These are phyloP conservation scores for Starmerella vaccinii DNA, from an alignment of 805 yeast genomes.

Conservation along the genomic window DNA sequence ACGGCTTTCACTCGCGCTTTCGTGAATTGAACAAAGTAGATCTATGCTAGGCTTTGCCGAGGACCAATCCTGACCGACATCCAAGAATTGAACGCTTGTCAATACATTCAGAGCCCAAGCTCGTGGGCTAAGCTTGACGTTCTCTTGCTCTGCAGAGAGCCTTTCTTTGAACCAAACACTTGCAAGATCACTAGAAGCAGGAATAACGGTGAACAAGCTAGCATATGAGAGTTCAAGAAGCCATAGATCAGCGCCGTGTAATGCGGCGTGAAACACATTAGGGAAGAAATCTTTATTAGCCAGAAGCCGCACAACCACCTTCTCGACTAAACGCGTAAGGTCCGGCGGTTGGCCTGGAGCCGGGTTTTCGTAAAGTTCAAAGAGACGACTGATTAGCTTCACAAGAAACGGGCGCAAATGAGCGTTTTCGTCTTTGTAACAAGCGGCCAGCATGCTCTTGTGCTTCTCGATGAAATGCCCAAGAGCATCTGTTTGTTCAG, in stretches of 20 bases:
- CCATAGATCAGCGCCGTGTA: conserved; percentile 4
- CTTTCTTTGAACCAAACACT: conserved; percentile 18
- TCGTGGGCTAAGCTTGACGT: background rate
- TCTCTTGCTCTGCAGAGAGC: conserved; percentile 4
- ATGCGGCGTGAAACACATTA: conserved; percentile 15
- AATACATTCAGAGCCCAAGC: conserved; percentile 19
- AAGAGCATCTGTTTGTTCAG: conserved; percentile 19
- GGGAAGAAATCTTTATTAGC: conserved; percentile 18
- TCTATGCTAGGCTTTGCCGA: conserved; percentile 13
- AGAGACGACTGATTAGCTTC: conserved; percentile 15
- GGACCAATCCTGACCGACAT: conserved; percentile 26
- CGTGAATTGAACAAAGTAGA: conserved; percentile 22
- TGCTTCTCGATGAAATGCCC: conserved; percentile 16
- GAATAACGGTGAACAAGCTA: conserved; percentile 22
- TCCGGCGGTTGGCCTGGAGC: background rate
- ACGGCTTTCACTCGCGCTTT: conserved; percentile 4
- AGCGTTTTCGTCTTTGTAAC: conserved; percentile 12
- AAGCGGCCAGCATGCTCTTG: conserved; percentile 12
- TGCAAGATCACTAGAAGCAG: conserved; percentile 20
- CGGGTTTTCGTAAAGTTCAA: conserved; percentile 12
- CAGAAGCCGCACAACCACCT: conserved; percentile 13
- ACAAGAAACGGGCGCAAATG: conserved; percentile 11
- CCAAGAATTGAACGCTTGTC: conserved; percentile 25
- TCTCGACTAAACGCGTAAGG: conserved; percentile 12
- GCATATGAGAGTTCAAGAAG: conserved; percentile 22